Evolutionary conservation across 2,329 filamentous ascomycete genomes (phyloP).

Genomic region (Alternaria panax): DNA sequence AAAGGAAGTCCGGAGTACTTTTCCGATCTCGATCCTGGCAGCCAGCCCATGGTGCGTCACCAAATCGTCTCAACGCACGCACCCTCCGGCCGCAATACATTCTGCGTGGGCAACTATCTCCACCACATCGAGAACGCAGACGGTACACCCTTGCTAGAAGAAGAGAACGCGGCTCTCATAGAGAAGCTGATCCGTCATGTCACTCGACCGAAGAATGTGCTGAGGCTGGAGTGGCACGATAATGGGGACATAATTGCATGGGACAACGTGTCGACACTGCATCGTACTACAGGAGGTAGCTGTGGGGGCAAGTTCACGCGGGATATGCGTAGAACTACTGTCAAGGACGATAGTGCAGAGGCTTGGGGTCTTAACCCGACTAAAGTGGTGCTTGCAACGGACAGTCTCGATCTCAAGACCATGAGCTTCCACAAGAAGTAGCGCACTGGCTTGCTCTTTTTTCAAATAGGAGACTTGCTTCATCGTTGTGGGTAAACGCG

Average conservation of each 20-base stretch:
- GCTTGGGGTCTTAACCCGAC: not conserved
- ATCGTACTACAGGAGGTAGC: not conserved
- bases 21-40: not conserved
- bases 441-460: not conserved
- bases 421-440: not conserved
- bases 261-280: not conserved
- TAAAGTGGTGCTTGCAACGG: not conserved
- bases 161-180: not conserved
- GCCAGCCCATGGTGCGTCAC: not conserved
- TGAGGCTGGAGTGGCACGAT: not conserved
- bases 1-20: too few species aligned
- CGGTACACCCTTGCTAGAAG: not conserved
- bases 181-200: accelerated
- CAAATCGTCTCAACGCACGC: not conserved
- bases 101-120: not conserved
- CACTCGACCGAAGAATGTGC: not conserved
- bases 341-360: not conserved
- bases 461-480: not conserved
- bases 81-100: not conserved
- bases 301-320: not conserved
- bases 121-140: not conserved
- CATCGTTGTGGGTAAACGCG: accelerated
- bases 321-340: not conserved
- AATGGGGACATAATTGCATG: not conserved
- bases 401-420: not conserved